Percentiles rank a stretch among this genome's conserved stretches.
Conservation (phyloP, 2,329 filamentous ascomycete genomes). For the Apiospora saccharicola region DNA sequence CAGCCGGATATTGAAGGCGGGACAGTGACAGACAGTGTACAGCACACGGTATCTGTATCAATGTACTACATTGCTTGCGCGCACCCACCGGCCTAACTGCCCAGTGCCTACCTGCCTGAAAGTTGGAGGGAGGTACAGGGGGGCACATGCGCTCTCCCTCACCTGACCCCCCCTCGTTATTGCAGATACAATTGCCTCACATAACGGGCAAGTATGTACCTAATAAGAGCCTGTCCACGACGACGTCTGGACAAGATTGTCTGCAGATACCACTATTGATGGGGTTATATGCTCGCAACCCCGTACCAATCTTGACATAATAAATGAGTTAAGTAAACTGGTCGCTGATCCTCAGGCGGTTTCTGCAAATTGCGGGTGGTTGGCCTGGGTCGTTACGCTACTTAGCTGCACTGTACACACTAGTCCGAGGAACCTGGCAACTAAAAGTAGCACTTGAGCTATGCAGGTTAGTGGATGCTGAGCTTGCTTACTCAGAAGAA, state of each 20-base stretch:
- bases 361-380: conserved; percentile 18
- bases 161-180: background rate
- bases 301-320: conserved; percentile 19
- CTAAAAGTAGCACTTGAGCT: conserved; percentile 15
- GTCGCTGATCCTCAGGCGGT: conserved; percentile 8
- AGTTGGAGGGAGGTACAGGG: background rate
- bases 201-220: background rate
- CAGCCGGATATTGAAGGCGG: conserved; percentile 4
- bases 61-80: no score
- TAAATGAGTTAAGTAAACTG: background rate
- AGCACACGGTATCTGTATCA: background rate
- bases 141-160: background rate
- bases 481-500: background rate
- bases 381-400: conserved; percentile 7
- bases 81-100: no score
- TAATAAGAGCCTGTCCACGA: background rate
- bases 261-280: background rate
- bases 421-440: background rate
- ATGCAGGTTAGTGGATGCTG: background rate
- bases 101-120: background rate
- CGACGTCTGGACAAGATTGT: background rate
- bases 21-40: background rate
- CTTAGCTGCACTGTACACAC: conserved; percentile 1
- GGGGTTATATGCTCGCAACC: background rate
- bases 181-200: background rate